Conservation (phyloP, 306 rosid genomes). For the Castanospermum australe region DNA sequence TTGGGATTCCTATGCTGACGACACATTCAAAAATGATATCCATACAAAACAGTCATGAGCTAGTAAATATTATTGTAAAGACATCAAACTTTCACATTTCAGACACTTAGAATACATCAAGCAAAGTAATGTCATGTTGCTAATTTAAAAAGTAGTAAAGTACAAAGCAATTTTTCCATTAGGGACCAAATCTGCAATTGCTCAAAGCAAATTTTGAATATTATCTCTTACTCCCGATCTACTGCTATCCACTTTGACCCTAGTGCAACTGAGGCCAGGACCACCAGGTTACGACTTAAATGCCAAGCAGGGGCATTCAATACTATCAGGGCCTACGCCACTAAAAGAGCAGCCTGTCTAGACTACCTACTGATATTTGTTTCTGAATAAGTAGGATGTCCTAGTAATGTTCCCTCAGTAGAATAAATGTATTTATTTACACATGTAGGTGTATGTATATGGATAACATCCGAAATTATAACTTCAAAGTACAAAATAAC, state of each 20-base stretch:
- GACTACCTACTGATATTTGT: neutral
- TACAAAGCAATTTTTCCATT: neutral
- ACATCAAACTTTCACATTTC: neutral
- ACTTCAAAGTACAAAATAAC: neutral
- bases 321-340: neutral
- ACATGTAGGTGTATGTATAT: neutral
- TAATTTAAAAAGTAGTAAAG: neutral
- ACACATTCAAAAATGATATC: neutral
- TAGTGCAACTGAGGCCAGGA: neutral
- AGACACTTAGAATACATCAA: slow-evolving; percentile 3
- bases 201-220: neutral
- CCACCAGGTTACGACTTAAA: neutral
- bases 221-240: neutral
- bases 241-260: neutral
- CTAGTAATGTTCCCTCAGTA: neutral
- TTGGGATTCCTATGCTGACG: neutral
- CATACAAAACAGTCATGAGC: neutral
- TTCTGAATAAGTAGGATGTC: neutral
- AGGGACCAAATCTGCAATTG: neutral
- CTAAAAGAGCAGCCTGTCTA: slow-evolving; percentile 5
- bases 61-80: neutral
- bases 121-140: neutral
- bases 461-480: slow-evolving; percentile 9
- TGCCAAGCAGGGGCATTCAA: neutral
- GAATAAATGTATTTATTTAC: neutral